Evolutionary conservation across 2,329 filamentous ascomycete species (phyloP), one percentile per base, ranked within the genome.

Genomic region (Curvularia sp.): DNA sequence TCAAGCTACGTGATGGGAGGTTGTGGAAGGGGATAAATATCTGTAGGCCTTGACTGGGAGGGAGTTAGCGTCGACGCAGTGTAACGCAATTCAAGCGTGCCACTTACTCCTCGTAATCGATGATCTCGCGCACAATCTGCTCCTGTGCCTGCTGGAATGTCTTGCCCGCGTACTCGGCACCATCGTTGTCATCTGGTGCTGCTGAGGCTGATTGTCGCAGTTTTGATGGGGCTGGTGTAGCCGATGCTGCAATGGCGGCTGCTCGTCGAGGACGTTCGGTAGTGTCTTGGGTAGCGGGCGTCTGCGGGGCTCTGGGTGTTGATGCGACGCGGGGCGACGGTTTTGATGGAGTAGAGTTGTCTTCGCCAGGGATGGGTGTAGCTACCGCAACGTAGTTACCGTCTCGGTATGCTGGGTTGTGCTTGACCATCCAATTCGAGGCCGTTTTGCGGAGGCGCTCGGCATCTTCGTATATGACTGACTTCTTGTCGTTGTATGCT

Each of bases 111-210:
- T 92, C 88, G 47, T 90, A 84, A 6, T 79, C 74, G 12, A 94
- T 83, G 60, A 94, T 77, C 67, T 94, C 91, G 53, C 89, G 86
- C 3, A 96, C 81, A 55, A 97, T 87, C 80, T 92, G 92, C 67
- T 96, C 91, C 73, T 97, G 92, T 0, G 92, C 93, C 71, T 93
- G 84, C 73, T 96, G 91, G 72, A 96, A 94, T 9, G 75, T 88
- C 49, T 93, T 86, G 5, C 89, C 90, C 15, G 56, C 36, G 23
- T 56, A 65, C 4, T 60, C 63, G n/a, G 59, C 57, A n/a, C 54
- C 65, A 27, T 71, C 66, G 12, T 69, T 65, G 15, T 65, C 61
- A 18, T 65, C 66, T 2, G 65, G 67, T 7, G 63, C 68, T 38
- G 53, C 59, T 41, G 69, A 73, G 10, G 70, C 62, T 19, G 73